Evolutionary conservation across 331 rosid genomes (phyloP), one percentile per base, ranked within the genome.

Genomic region (Acacia concinna): DNA sequence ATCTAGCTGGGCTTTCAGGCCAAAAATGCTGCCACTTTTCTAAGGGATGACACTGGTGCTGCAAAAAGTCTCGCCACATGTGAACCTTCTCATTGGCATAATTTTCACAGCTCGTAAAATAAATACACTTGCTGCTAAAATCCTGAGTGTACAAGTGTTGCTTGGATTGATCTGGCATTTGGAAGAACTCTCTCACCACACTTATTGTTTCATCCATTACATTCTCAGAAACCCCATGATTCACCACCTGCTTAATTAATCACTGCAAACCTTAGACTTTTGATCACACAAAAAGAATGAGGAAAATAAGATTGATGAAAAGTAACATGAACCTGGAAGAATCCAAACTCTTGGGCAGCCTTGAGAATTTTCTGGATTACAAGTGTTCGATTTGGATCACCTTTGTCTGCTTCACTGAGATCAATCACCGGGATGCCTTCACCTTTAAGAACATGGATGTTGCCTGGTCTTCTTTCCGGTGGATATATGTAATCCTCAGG

Each of bases 391-490:
- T 38, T 38, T 8, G 15, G 57, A 49, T 83, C 83, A 27, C 41
- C 75, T 9, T 54, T 23, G 17, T 74, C 51, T 28, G 81, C 77
- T 46, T 80, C 82, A 72, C 25, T 71, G 21, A 84, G 79, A 65
- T 80, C 87, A 68, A 90, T 65, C 25, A 90, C 88, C 1, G 94
- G 91, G 80, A 90, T 90, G 13, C 60, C 67, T n/a, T 49, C 78
- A 77, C 69, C 63, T 10, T 64, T 14, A 21, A 87, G 86, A 65
- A 83, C 79, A 32, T 12, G n/a, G 17, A 79, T 35, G 47, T 77
- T 68, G 11, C 88, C 90, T 1, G 90, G 90, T 34, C 90, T 65
- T 78, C 73, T 84, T 57, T 75, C 89, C 18, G 67, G 84, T 7
- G 92, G 90, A 47, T 70, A 74, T 13, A 86, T 83, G 52, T 78